Base-by-base conservation (phyloP, 768 basidiomycete genomes). In the Tricholoma sp. region DNA sequence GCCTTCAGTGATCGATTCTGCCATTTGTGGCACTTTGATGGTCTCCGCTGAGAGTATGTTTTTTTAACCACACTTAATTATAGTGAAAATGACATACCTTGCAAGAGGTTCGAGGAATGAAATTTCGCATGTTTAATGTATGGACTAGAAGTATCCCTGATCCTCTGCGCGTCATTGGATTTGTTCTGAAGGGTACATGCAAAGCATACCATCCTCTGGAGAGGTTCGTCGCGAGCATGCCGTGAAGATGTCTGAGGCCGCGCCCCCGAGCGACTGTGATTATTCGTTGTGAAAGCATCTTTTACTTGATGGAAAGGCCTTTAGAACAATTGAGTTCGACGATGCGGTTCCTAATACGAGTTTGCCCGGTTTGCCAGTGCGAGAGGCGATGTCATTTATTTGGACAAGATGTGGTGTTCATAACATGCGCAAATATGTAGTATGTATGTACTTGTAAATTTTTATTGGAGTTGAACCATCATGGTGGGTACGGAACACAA, bases 1-100 rank as follows among this genome's bases (percentile, higher is more conserved):
- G 34, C 96, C 96, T 72, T 99, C 96, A 35, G 92, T 91, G 73
- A 98, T 98, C 59, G 95, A 98, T 71, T 98, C 95, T 24, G 96
- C 92, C 93, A 98, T 96, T 72, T 94, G 90, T 16, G 94, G 94
- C 37, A 98, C 94, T 76, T 96, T 93, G 61, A 98, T 83, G 55
- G 88, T 92, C 75, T 95, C 89, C 57, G 85, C 88, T 89, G 60
- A 29, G 11, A 41, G 43, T 21, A 14, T 12, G 9, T 27, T 16
- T 43, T 50, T 34, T 22, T 32, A 19, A 49, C 27, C 29, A 8
- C 12, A n/a, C 50, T 24, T 5, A 24, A 24, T 1, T 16, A 32
- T 32, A 10, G 22, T 4, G 16, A 41, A 31, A 11, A 24, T 27
- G 14, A 55, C 79, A 54, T 57, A 89, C 89, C 89, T 75, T 86